Percentiles rank a stretch among this genome's conserved stretches.
Conservation (phyloP, 805 yeast genomes). For the Kodamaea kaohsiungensis region DNA sequence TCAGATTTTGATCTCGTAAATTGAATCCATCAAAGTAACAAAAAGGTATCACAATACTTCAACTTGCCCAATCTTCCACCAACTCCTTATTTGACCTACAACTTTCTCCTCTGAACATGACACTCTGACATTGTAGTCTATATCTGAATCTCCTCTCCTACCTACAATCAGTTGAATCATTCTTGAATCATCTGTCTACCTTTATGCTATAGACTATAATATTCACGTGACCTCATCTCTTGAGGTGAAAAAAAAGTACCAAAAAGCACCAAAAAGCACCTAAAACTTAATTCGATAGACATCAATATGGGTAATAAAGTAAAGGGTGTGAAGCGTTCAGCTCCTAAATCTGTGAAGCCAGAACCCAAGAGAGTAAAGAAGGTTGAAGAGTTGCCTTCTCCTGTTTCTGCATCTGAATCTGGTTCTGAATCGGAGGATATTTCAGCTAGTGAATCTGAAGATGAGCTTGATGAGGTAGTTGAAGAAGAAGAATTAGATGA, state of each 20-base stretch:
- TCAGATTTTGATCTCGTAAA: too few relatives aligned
- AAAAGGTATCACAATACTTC: too few relatives aligned
- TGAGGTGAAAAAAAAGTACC: slow-evolving; percentile 1
- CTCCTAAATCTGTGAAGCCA: not conserved
- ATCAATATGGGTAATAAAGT: slow-evolving; percentile 10
- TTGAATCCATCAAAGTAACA: too few relatives aligned
- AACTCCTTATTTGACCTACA: too few relatives aligned
- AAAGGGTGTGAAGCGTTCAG: slow-evolving; percentile 12
- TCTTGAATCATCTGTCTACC: too few relatives aligned
- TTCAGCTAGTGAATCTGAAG: slow-evolving; percentile 22
- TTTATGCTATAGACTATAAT: too few relatives aligned
- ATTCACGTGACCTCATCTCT: slow-evolving; percentile 1
- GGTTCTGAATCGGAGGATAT: slow-evolving; percentile 31
- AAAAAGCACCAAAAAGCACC: slow-evolving; percentile 3
- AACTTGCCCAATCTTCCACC: too few relatives aligned
- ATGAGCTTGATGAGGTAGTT: slow-evolving; percentile 19
- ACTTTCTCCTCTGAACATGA: too few relatives aligned
- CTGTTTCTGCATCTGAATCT: slow-evolving; percentile 20
- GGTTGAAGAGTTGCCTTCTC: slow-evolving; percentile 27
- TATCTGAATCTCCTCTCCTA: too few relatives aligned
- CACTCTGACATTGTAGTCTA: too few relatives aligned
- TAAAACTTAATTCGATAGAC: not conserved
- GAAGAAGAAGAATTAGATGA: slow-evolving; percentile 20
- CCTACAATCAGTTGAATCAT: too few relatives aligned
- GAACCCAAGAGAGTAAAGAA: slow-evolving; percentile 23